Evolutionary conservation across 306 rosid species (phyloP).

Genomic region (Pyrus betulifolia): DNA sequence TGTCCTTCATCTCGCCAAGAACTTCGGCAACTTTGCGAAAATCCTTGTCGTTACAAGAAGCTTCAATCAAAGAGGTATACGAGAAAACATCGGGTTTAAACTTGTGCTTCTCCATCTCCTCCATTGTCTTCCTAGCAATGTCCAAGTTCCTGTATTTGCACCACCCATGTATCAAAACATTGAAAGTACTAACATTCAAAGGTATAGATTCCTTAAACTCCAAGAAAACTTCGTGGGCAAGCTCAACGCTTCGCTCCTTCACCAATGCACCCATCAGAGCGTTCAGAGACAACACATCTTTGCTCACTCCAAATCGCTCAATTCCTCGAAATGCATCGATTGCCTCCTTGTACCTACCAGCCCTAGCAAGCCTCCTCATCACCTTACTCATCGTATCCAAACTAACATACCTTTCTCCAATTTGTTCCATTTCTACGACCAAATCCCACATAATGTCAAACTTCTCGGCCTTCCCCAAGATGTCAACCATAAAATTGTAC

Average conservation of each 20-base stretch:
- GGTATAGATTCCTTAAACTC: conserved; percentile 48
- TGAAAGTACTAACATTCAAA: conserved; percentile 36
- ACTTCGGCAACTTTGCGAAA: conserved; percentile 67
- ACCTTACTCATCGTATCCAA: conserved; percentile 53
- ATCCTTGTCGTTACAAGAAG: conserved; percentile 54
- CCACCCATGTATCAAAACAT: conserved; percentile 75
- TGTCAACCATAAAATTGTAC: conserved; percentile 54
- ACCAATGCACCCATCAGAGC: conserved; percentile 59
- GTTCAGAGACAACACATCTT: conserved; percentile 43
- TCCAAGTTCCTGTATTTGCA: conserved; percentile 55
- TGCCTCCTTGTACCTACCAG: conserved; percentile 43
- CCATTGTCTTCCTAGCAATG: conserved; percentile 48
- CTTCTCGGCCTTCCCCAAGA: conserved; percentile 44
- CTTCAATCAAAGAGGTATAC: conserved; percentile 50
- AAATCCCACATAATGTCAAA: conserved; percentile 56
- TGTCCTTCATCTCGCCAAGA: conserved; percentile 68
- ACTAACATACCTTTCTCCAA: conserved; percentile 44
- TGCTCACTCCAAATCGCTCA: conserved; percentile 35
- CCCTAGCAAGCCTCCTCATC: conserved; percentile 55
- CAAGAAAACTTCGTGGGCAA: conserved; percentile 43
- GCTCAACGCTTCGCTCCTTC: conserved; percentile 57
- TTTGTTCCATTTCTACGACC: conserved; percentile 50
- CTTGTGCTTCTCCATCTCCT: conserved; percentile 57
- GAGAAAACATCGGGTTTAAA: conserved; percentile 51
- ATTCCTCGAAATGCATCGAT: conserved; percentile 43